Evolutionary conservation across 1,139 yeast genomes (phyloP), one percentile per base, ranked within the genome.

Genomic region (Candida mesenterica): DNA sequence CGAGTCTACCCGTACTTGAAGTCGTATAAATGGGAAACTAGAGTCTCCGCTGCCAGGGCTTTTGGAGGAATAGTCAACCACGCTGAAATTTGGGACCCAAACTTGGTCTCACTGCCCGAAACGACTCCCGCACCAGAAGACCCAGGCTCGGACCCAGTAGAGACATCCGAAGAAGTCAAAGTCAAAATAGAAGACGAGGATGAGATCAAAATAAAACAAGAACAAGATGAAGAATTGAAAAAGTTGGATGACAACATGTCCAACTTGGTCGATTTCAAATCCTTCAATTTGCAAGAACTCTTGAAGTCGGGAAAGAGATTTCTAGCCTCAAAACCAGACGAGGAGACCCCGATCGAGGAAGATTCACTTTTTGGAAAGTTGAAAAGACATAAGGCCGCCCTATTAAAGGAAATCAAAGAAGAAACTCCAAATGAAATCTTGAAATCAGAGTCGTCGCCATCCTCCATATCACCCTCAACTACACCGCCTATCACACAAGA

Each of bases 1-100:
- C 72, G 97, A 44, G 96, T 92, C 1, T 88, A 88, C 50, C 97
- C 99, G 1, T 92, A 81, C 56, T 67, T 94, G 42, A 77, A 80
- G 50, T 80, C 92, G 25, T 72, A 71, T 36, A 87, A 83, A 62
- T 94, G 99, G 99, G 98, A 94, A 58, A 90, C 98, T 0, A 76
- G 99, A 59, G 82, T 86, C 2, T 81, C 97, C 1, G 95, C 98
- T 1, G 97, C 97, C 1, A 68, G 90, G 41, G 98, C 98, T 0
- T 77, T 94, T 51, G 97, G 97, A 10, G 96, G 95, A 3, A 89
- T 94, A 24, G 94, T 89, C 5, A 76, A 79, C 36, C 82, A 88
- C 56, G 80, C 92, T 0, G 74, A 76, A 1, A 52, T 71, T 26
- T 94, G 97, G 97, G 88, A 88, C 52, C 98, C 98, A 2, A 85